Conservation (phyloP, 768 basidiomycete species). For the Lanmaoa rubissima region DNA sequence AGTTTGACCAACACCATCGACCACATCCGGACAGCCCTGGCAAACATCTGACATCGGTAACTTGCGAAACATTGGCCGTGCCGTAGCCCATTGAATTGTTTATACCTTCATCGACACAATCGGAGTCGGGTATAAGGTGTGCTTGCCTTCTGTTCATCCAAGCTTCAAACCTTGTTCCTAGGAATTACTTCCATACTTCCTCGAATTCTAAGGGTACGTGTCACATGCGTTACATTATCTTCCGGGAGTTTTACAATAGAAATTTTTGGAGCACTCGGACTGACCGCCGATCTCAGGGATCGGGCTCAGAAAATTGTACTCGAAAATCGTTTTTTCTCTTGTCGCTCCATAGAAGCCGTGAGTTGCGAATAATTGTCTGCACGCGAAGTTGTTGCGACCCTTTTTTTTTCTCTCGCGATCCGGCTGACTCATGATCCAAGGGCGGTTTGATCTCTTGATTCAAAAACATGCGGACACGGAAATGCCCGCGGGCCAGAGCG, state of each 20-base stretch:
- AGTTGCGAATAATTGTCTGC: slow-evolving; percentile 5
- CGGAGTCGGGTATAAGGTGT: slow-evolving; percentile 27
- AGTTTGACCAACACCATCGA: neutral
- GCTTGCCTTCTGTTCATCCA: slow-evolving; percentile 9
- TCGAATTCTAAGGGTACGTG: slow-evolving; percentile 11
- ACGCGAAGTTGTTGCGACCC: neutral
- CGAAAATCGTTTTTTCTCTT: neutral
- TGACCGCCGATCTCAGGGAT: slow-evolving; percentile 13
- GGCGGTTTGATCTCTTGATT: slow-evolving; percentile 10
- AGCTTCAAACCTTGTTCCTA: slow-evolving; percentile 22
- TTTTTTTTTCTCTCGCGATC: slow-evolving; percentile 1
- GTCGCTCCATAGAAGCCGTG: slow-evolving; percentile 2
- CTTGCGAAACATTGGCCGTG: slow-evolving; percentile 6
- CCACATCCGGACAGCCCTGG: neutral
- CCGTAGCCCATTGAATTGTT: slow-evolving; percentile 30
- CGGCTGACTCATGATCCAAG: slow-evolving; percentile 13
- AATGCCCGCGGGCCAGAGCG: slow-evolving; percentile 11
- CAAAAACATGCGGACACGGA: slow-evolving; percentile 10
- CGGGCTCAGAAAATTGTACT: slow-evolving; percentile 10
- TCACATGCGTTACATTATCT: slow-evolving; percentile 2
- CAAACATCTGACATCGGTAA: slow-evolving; percentile 13
- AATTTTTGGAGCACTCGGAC: neutral
- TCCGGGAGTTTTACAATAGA: neutral
- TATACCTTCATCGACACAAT: slow-evolving; percentile 11
- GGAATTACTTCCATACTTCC: neutral